Evolutionary conservation across 331 rosid species (phyloP).

Genomic region (Cucumis variabilis): DNA sequence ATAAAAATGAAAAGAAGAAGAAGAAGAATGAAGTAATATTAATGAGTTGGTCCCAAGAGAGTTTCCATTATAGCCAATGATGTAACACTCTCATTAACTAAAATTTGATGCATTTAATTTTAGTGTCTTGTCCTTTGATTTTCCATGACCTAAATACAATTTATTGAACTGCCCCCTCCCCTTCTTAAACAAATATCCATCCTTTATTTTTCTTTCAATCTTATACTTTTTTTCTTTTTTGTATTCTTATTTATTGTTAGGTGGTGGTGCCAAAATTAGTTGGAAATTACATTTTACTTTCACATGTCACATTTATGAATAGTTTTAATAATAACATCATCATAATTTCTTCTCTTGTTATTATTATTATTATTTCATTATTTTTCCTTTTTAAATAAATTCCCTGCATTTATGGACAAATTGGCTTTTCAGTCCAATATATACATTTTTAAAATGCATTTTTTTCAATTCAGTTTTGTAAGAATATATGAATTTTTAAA

Average conservation of each 20-base stretch:
- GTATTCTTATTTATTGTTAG: not conserved
- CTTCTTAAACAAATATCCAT: not conserved
- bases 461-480: no score
- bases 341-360: not conserved
- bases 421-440: no score
- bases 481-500: no score
- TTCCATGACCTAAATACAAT: conserved; percentile 21
- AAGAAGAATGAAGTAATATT: not conserved
- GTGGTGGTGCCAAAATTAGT: not conserved
- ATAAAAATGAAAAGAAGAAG: not conserved
- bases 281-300: conserved; percentile 11
- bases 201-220: not conserved
- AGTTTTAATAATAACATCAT: not conserved
- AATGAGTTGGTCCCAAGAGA: not conserved
- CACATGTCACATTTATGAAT: conserved; percentile 19
- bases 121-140: conserved; percentile 32
- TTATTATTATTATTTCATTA: not conserved
- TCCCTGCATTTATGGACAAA: not conserved
- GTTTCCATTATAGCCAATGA: conserved; percentile 21
- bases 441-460: no score
- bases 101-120: conserved; percentile 28
- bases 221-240: no score
- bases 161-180: conserved; percentile 26
- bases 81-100: conserved; percentile 32
- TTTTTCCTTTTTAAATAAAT: no score